Evolutionary conservation across 805 yeast species (phyloP).

Genomic region (Myxozyma nipponensis): DNA sequence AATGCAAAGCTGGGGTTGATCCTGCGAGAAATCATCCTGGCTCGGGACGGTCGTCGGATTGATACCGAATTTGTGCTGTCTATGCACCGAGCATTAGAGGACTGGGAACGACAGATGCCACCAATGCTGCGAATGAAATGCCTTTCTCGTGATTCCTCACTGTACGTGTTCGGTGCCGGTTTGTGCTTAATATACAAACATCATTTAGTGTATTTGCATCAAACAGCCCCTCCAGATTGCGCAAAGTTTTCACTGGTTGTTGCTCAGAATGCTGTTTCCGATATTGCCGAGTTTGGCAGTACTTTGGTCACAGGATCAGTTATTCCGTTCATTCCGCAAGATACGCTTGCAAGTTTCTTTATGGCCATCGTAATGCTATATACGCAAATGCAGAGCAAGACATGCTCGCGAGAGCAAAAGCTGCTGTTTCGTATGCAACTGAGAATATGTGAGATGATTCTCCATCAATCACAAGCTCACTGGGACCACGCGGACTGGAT

Average conservation of each 20-base stretch:
- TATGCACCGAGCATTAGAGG: too few species aligned
- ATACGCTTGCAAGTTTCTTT: constrained; percentile 17
- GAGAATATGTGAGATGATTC: too few species aligned
- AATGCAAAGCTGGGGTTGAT: too few species aligned
- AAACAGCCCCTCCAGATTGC: constrained; percentile 7
- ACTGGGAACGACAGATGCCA: too few species aligned
- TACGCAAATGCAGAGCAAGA: constrained; percentile 13
- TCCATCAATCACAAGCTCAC: too few species aligned
- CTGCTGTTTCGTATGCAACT: too few species aligned
- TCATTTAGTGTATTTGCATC: constrained; percentile 20
- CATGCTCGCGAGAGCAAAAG: too few species aligned
- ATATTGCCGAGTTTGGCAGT: constrained; percentile 16
- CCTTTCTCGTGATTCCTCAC: background rate
- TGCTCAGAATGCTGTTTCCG: constrained; percentile 13
- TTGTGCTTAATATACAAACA: constrained; percentile 16
- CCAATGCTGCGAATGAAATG: background rate
- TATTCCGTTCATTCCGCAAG: constrained; percentile 18
- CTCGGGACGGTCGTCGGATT: too few species aligned
- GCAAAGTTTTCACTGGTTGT: constrained; percentile 4
- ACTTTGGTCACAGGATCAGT: constrained; percentile 15
- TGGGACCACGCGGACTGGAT: too few species aligned
- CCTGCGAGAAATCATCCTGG: too few species aligned
- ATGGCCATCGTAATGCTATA: constrained; percentile 25
- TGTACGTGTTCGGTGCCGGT: background rate
- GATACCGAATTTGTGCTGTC: too few species aligned